Conservation (phyloP, 2,329 filamentous ascomycete species). For the Fusarium pseudoanthophilum region DNA sequence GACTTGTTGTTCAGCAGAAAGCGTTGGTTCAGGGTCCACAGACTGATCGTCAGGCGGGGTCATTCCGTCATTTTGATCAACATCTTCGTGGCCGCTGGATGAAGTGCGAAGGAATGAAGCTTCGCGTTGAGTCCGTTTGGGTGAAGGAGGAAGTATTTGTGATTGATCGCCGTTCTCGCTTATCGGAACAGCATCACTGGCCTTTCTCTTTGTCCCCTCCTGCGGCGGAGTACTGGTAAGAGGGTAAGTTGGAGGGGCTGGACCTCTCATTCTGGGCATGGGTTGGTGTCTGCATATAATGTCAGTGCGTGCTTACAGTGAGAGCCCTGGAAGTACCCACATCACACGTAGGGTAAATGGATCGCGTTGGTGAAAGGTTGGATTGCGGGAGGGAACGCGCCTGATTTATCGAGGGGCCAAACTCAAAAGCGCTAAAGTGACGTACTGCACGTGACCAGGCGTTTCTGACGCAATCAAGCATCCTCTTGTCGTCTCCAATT, state of each 20-base stretch:
- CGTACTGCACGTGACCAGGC: not conserved
- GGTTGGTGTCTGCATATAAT: not conserved
- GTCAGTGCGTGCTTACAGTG: not conserved
- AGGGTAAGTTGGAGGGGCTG: not conserved
- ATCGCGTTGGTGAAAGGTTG: not conserved
- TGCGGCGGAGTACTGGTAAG: not conserved
- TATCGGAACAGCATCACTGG: not conserved
- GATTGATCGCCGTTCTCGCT: not conserved
- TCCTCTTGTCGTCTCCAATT: not conserved
- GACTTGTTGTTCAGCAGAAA: not conserved
- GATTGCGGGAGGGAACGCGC: not conserved
- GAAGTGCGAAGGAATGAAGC: not conserved
- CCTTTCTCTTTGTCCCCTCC: not conserved
- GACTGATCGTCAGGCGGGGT: too few species aligned
- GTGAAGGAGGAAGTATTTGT: not conserved
- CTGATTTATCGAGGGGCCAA: not conserved
- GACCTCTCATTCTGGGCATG: not conserved
- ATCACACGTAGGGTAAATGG: not conserved
- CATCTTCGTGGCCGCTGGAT: not conserved
- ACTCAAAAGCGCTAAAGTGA: not conserved
- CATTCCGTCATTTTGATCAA: too few species aligned
- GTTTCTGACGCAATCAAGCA: not conserved
- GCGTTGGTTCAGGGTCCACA: not conserved
- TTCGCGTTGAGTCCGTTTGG: not conserved
- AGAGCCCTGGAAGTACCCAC: not conserved